Percentiles rank a stretch among this genome's conserved stretches.
Conservation (phyloP, 306 rosid species). For the Trifolium dubium region DNA sequence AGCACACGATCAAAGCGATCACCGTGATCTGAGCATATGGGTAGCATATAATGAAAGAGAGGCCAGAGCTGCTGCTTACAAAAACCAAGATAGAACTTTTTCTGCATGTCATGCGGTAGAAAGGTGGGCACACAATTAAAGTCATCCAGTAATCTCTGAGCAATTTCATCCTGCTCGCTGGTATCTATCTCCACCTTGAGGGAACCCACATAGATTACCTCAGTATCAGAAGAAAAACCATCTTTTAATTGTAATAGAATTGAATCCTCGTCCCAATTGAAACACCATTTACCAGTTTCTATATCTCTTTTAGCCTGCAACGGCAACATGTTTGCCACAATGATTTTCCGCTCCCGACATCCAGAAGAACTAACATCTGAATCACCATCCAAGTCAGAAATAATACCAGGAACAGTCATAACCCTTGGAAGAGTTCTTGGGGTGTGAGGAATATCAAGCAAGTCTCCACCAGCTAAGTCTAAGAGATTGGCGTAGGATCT, state of each 20-base stretch:
- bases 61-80: conserved; percentile 90
- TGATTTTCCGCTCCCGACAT: conserved; percentile 69
- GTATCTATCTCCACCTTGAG: conserved; percentile 74
- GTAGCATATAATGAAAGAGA: conserved; percentile 87
- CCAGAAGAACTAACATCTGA: conserved; percentile 69
- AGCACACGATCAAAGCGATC: conserved; percentile 76
- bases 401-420: conserved; percentile 74
- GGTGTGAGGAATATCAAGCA: conserved; percentile 65
- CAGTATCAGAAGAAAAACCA: conserved; percentile 72
- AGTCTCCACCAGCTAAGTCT: conserved; percentile 62
- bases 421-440: conserved; percentile 79
- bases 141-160: conserved; percentile 69
- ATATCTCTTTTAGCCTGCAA: conserved; percentile 72
- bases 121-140: conserved; percentile 83
- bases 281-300: conserved; percentile 71
- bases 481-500: conserved; percentile 64
- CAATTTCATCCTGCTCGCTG: conserved; percentile 78
- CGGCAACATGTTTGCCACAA: conserved; percentile 84
- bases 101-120: conserved; percentile 73
- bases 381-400: conserved; percentile 72
- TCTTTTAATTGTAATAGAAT: conserved; percentile 68
- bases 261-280: conserved; percentile 80
- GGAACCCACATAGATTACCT: conserved; percentile 81
- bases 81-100: conserved; percentile 69
- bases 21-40: conserved; percentile 79